Evolutionary conservation across 2,329 filamentous ascomycete species (phyloP).

Genomic region (Tolypocladium pustulatum): DNA sequence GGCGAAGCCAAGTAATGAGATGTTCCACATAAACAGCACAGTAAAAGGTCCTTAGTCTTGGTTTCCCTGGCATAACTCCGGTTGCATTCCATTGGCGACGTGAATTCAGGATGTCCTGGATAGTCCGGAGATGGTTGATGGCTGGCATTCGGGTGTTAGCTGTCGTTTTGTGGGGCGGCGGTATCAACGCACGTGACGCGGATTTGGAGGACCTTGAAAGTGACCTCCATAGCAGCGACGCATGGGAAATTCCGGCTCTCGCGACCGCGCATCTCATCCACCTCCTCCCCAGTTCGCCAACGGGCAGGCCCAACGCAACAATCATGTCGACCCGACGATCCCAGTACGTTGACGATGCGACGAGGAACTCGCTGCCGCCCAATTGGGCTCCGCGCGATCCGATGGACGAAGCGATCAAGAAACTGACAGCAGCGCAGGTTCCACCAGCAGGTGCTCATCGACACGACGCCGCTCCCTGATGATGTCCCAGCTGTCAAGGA

Average conservation of each 20-base stretch:
- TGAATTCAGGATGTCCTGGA: no score
- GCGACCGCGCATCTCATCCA: background rate
- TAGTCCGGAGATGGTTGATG: no score
- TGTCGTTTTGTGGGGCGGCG: background rate
- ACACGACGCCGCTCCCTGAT: conserved; percentile 90
- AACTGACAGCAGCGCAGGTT: conserved; percentile 52
- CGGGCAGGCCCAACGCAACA: conserved; percentile 17
- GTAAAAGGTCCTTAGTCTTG: no score
- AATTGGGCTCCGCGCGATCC: background rate
- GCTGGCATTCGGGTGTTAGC: no score
- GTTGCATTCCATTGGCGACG: no score
- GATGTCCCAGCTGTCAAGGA: conserved; percentile 88
- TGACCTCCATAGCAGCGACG: background rate
- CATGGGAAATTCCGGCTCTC: background rate
- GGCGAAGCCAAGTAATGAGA: no score
- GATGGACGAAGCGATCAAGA: background rate
- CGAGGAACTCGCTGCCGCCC: background rate
- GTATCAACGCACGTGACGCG: background rate
- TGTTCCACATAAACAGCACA: no score
- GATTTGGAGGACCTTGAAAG: background rate
- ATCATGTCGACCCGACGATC: conserved; percentile 32
- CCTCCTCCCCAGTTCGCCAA: conserved; percentile 1
- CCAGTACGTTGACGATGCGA: conserved; percentile 22
- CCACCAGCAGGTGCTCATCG: conserved; percentile 86
- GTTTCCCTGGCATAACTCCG: no score